Evolutionary conservation across 192 early-diverging fungal species (phyloP).

Genomic region (Funneliformis mosseae): DNA sequence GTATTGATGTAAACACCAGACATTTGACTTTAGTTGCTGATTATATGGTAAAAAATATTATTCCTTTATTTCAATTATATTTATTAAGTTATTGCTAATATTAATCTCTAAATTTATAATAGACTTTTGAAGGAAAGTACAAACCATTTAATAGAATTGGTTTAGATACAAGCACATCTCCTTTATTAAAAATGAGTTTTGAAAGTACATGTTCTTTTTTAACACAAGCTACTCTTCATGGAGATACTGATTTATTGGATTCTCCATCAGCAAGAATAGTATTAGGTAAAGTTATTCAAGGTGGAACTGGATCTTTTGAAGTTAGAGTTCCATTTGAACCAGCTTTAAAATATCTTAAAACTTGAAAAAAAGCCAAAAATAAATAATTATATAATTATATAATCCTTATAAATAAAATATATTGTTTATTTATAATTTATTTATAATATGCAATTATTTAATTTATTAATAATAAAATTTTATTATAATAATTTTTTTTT

Average conservation of each 20-base stretch:
- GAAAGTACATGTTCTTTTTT: constrained; percentile 97
- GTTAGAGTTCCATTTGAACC: constrained; percentile 44
- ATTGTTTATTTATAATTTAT: too few relatives aligned
- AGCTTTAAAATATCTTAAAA: not conserved
- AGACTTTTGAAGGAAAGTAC: constrained; percentile 98
- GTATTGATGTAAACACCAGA: constrained; percentile 91
- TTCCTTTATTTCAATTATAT: not conserved
- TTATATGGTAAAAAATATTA: constrained; percentile 76
- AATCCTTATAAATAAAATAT: too few relatives aligned
- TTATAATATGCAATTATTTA: too few relatives aligned
- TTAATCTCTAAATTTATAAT: constrained; percentile 6
- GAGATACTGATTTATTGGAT: constrained; percentile 86
- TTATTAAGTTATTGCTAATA: not conserved
- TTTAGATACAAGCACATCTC: constrained; percentile 87
- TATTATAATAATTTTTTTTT: too few relatives aligned
- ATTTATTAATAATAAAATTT: too few relatives aligned
- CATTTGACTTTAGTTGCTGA: constrained; percentile 97
- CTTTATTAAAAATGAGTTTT: constrained; percentile 98
- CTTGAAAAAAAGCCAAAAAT: too few relatives aligned
- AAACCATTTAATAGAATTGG: constrained; percentile 98
- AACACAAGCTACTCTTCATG: constrained; percentile 84
- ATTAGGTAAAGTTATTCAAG: constrained; percentile 88
- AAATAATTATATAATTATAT: too few relatives aligned
- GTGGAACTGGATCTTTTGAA: constrained; percentile 95
- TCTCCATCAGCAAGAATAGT: constrained; percentile 94